phyloP scores from a whole-genome alignment of 2,329 filamentous ascomycete genomes.

The Cryphonectria carpinicola region DNA sequence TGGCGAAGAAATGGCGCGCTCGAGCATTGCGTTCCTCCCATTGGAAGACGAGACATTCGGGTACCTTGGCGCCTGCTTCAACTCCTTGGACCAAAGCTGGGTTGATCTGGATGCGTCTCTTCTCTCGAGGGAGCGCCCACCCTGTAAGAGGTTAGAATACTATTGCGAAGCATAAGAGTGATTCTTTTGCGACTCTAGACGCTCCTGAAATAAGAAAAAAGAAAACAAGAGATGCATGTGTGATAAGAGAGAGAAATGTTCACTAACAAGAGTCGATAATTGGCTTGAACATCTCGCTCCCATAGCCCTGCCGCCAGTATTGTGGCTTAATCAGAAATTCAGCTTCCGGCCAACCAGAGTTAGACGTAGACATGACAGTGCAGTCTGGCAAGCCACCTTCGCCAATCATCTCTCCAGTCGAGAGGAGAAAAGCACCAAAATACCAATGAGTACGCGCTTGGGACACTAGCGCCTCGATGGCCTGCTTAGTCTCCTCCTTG shows the following conservation, averaged over 20 bases:
- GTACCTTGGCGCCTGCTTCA: constrained; percentile 17
- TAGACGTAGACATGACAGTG: constrained; percentile 20
- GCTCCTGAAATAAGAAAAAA: background rate
- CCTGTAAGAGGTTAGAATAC: background rate
- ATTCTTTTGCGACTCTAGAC: background rate
- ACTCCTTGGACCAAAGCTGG: constrained; percentile 8
- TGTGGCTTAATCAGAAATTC: constrained; percentile 24
- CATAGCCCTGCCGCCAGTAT: constrained; percentile 26
- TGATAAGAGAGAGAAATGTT: background rate
- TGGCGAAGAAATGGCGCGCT: constrained; percentile 19
- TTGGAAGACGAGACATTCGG: constrained; percentile 21
- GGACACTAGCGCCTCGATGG: constrained; percentile 14
- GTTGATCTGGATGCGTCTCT: constrained; percentile 23
- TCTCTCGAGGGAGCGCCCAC: constrained; percentile 27
- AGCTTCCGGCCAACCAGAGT: constrained; percentile 25
- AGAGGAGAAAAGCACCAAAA: constrained; percentile 34
- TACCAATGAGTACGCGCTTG: constrained; percentile 29
- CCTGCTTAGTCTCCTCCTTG: constrained; percentile 20
- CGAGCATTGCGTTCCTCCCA: constrained; percentile 22
- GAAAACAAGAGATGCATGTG: no score
- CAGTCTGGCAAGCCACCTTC: constrained; percentile 34
- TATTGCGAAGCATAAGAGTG: background rate
- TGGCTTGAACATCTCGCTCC: constrained; percentile 25
- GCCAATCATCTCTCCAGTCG: constrained; percentile 36
- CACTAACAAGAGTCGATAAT: constrained; percentile 18